Evolutionary conservation across 495 filamentous ascomycete genomes (phyloP).

Genomic region (Neurospora sp.): DNA sequence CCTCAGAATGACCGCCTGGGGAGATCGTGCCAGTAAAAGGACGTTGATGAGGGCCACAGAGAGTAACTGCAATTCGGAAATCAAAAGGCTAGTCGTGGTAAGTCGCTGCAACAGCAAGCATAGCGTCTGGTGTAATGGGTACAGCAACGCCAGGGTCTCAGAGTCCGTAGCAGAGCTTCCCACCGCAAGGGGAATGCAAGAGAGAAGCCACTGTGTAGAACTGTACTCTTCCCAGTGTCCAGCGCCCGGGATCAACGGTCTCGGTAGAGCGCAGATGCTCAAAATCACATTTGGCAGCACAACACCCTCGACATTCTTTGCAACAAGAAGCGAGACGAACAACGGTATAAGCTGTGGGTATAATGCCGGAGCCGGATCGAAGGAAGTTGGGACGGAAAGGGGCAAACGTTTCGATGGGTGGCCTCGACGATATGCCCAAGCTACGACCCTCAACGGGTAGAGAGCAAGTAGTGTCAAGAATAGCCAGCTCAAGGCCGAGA

Average conservation of each 20-base stretch:
- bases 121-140: slow-evolving; percentile 78
- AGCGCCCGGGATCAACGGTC: slow-evolving; percentile 55
- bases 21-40: slow-evolving; percentile 64
- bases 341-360: slow-evolving; percentile 74
- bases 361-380: slow-evolving; percentile 85
- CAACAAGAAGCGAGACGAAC: slow-evolving; percentile 68
- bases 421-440: slow-evolving; percentile 31
- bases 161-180: slow-evolving; percentile 11
- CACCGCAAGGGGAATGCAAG: slow-evolving; percentile 45
- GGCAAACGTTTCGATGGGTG: slow-evolving; percentile 27
- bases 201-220: slow-evolving; percentile 62
- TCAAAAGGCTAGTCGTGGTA: slow-evolving; percentile 76
- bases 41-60: slow-evolving; percentile 77
- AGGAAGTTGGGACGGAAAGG: slow-evolving; percentile 53
- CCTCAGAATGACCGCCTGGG: slow-evolving; percentile 76
- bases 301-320: slow-evolving; percentile 40
- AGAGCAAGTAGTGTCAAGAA: slow-evolving; percentile 20
- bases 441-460: slow-evolving; percentile 37
- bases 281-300: slow-evolving; percentile 75
- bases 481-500: slow-evolving; percentile 14
- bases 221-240: slow-evolving; percentile 44
- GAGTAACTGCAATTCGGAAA: slow-evolving; percentile 79
- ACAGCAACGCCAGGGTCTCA: slow-evolving; percentile 61
- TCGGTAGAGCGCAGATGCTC: slow-evolving; percentile 67
- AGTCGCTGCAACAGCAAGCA: slow-evolving; percentile 63